These are phyloP conservation scores for Cytospora mali DNA, from an alignment of 2,329 filamentous ascomycete species.

Conservation along the genomic window DNA sequence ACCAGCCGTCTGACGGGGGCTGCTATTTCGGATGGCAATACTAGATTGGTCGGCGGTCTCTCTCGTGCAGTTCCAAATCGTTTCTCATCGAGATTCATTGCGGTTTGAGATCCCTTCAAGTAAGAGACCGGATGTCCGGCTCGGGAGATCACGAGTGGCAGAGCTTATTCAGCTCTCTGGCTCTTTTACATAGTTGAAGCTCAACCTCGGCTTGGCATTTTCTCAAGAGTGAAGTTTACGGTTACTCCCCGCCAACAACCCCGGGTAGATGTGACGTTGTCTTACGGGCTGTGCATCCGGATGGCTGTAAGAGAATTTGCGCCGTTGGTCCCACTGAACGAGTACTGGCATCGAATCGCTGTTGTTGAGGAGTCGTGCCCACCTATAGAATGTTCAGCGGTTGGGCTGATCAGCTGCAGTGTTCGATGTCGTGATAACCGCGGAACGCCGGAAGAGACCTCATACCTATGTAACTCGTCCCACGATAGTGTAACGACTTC, in stretches of 20 bases:
- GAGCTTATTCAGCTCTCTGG: conserved; percentile 7
- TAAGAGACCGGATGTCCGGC: not conserved
- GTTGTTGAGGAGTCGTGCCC: not conserved
- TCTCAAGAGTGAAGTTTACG: conserved; percentile 17
- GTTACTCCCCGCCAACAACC: conserved; percentile 7
- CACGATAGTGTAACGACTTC: conserved; percentile 17
- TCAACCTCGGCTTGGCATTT: conserved; percentile 12
- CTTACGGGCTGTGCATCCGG: conserved; percentile 1
- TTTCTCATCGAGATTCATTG: not conserved
- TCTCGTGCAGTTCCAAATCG: not conserved
- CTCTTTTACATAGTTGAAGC: conserved; percentile 5
- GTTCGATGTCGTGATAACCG: conserved; percentile 3
- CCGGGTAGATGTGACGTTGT: conserved; percentile 9
- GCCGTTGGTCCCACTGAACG: not conserved
- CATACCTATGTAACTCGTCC: conserved; percentile 1
- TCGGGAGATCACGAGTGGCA: not conserved
- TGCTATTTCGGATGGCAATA: conserved; percentile 5
- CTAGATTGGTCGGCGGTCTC: conserved; percentile 4
- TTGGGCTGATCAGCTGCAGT: conserved; percentile 9
- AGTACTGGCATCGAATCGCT: not conserved
- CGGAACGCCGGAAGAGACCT: conserved; percentile 12
- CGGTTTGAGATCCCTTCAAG: not conserved
- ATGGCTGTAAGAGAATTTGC: not conserved
- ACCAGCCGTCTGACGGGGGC: conserved; percentile 14
- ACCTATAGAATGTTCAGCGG: not conserved